Evolutionary conservation across 352 stramenopile genomes (phyloP).

Genomic region (Pythium aquatile): DNA sequence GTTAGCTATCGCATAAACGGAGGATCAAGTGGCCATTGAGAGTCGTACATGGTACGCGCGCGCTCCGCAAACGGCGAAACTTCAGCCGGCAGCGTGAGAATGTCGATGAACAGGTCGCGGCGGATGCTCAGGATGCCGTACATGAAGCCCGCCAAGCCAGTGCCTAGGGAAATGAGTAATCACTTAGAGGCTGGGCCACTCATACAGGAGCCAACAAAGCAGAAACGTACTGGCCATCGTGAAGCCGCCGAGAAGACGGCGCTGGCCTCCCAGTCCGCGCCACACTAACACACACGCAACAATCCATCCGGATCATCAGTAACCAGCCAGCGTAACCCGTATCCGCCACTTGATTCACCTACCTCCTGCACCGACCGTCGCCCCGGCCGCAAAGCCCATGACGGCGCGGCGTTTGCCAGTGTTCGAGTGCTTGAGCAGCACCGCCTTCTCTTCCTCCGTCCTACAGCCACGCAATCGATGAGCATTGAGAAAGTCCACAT

Average conservation of each 20-base stretch:
- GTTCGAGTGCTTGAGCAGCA: constrained; percentile 49
- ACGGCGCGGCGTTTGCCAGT: constrained; percentile 47
- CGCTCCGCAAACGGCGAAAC: constrained; percentile 61
- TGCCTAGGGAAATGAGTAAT: constrained; percentile 29
- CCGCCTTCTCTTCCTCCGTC: constrained; percentile 58
- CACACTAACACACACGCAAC: constrained; percentile 8
- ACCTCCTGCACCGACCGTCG: constrained; percentile 28
- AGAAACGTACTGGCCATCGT: constrained; percentile 25
- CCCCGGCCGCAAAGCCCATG: constrained; percentile 41
- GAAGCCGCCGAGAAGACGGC: constrained; percentile 23
- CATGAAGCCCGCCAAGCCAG: constrained; percentile 53
- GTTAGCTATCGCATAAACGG: neutral
- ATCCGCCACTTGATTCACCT: neutral
- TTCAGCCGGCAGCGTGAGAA: constrained; percentile 62
- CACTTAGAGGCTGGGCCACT: too few relatives aligned
- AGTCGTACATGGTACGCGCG: constrained; percentile 45
- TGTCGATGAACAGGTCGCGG: constrained; percentile 60
- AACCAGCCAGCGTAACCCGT: neutral
- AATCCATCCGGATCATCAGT: neutral
- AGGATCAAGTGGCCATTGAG: neutral
- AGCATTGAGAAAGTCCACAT: neutral
- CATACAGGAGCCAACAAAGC: neutral
- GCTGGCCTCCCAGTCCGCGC: constrained; percentile 22
- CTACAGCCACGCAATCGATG: constrained; percentile 24
- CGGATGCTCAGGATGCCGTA: constrained; percentile 74